A percentile compares a stretch with the other conserved stretches of the same genome.
Conservation (phyloP, 257 asterid species). For the Ilex aquifolium region DNA sequence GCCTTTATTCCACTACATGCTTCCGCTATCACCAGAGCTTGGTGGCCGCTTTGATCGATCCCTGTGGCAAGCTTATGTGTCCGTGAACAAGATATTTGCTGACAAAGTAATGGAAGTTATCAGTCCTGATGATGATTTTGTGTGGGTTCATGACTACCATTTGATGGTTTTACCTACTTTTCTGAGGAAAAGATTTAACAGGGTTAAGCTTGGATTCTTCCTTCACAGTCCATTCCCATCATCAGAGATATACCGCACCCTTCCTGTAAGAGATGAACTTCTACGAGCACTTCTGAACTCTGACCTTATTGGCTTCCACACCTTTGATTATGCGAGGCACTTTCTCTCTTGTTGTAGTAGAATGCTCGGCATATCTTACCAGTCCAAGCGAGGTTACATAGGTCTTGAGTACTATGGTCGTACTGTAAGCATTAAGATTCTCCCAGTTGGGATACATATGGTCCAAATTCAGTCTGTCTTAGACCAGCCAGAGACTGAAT, state of each 20-base stretch:
- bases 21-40: conserved; percentile 83
- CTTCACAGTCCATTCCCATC: conserved; percentile 86
- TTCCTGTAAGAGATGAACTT: conserved; percentile 68
- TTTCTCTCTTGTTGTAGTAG: conserved; percentile 83
- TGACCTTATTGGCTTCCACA: conserved; percentile 77
- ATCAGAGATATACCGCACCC: conserved; percentile 79
- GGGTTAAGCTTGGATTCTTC: conserved; percentile 84
- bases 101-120: conserved; percentile 93
- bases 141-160: conserved; percentile 92
- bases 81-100: conserved; percentile 80
- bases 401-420: conserved; percentile 86
- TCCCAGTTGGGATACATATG: conserved; percentile 85
- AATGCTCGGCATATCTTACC: conserved; percentile 74
- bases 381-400: conserved; percentile 77
- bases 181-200: conserved; percentile 68
- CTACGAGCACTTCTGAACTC: conserved; percentile 76
- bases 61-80: conserved; percentile 83
- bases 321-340: conserved; percentile 80
- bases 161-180: conserved; percentile 84
- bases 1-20: conserved; percentile 95
- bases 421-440: conserved; percentile 74
- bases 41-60: conserved; percentile 85
- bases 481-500: conserved; percentile 60
- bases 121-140: conserved; percentile 76
- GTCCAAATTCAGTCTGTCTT: conserved; percentile 59